Evolutionary conservation across 2,329 filamentous ascomycete species (phyloP), one percentile per base, ranked within the genome.

Genomic region (Podosphaera fusca): DNA sequence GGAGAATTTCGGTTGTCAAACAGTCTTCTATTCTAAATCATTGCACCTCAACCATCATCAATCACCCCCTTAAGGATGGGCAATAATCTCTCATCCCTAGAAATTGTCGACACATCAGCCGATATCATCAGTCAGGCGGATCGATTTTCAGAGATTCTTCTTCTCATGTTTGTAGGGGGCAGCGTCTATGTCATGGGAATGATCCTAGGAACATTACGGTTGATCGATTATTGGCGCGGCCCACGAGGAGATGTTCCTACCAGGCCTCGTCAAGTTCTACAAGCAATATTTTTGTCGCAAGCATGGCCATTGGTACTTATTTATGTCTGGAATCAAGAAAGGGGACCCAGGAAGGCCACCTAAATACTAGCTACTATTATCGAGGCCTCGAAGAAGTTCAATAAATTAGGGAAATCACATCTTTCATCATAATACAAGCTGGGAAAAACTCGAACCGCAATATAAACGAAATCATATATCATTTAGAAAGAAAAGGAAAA

Each of bases 71-170:
- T 29, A 5, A 50, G 31, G 8, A 53, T 53, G 50, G 50, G 50
- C 3, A 33, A 9, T 8, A 53, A 53, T 35, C 50, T 53, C 7
- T 53, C 50, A 3, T 36, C 50, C 2, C 3, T 21, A 34, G 31
- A 53, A 36, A 33, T 53, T 36, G 50, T 53, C 50, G 50, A 53
- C 34, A 34, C 34, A 53, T 53, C 50, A n/a, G 50, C 30, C n/a
- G 50, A 34, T 36, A 6, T 34, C 9, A 34, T 53, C 30, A 31
- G 7, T n/a, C 30, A 9, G 33, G 30, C 9, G 2, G 50, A 53
- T 36, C 5, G 2, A 8, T 5, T 8, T 33, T 35, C 50, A 30
- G 34, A 35, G 3, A 2, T 53, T 10, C 33, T 8, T 10, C 50
- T 53, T 33, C 34, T 53, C 8, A 10, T 36, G 7, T 53, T 53